Percentiles rank a stretch among this genome's conserved stretches.
Conservation (phyloP, 169 alveolate species). For the Plasmodium falciparum region DNA sequence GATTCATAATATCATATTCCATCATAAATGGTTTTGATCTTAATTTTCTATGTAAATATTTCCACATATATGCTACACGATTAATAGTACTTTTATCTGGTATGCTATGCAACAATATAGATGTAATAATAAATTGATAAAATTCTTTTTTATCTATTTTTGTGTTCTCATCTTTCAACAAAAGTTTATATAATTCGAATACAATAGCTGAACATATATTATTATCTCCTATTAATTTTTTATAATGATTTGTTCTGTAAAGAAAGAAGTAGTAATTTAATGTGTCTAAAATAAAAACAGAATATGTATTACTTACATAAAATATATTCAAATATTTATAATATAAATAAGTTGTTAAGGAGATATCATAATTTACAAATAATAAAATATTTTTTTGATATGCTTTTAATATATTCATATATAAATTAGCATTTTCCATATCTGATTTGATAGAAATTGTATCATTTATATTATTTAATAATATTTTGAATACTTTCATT, state of each 20-base stretch:
- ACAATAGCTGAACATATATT: neutral
- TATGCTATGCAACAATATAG: neutral
- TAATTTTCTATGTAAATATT: neutral
- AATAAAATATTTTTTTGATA: slow-evolving; percentile 24
- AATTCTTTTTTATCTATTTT: slow-evolving; percentile 4
- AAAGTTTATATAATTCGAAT: slow-evolving; percentile 8
- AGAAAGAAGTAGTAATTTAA: slow-evolving; percentile 19
- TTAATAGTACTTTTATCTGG: neutral
- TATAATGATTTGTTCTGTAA: slow-evolving; percentile 8
- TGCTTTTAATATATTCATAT: neutral
- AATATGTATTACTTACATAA: slow-evolving; percentile 7
- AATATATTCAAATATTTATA: slow-evolving; percentile 47
- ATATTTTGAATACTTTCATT: slow-evolving; percentile 1
- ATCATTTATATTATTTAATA: slow-evolving; percentile 18
- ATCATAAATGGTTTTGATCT: neutral
- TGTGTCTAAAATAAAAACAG: slow-evolving; percentile 14
- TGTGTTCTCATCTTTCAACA: neutral
- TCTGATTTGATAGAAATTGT: neutral
- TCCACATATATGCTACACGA: neutral
- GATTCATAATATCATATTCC: slow-evolving; percentile 23
- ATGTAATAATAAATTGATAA: slow-evolving; percentile 8
- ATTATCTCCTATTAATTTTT: slow-evolving; percentile 29
- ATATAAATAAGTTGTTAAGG: slow-evolving; percentile 30
- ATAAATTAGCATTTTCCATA: neutral
- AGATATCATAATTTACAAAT: slow-evolving; percentile 4